A percentile compares a stretch with the other conserved stretches of the same genome.
phyloP scores from a whole-genome alignment of 1,284 basidiomycete genomes.

The Golubevia pallescens region DNA sequence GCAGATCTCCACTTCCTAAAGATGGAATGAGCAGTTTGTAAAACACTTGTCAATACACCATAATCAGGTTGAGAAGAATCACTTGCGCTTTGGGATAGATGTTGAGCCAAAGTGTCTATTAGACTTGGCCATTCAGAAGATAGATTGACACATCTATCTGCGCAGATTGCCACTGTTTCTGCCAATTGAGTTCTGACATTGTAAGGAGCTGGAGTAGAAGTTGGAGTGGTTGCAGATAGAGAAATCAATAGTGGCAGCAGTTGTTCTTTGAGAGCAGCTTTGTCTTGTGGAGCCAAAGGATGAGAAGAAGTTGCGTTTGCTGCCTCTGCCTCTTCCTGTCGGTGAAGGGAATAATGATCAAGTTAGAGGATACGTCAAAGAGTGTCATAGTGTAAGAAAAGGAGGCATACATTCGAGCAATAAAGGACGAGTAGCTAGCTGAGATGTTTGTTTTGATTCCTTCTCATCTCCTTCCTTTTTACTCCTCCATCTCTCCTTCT shows the following conservation, averaged over 20 bases:
- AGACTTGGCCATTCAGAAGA: constrained; percentile 32
- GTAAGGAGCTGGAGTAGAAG: constrained; percentile 40
- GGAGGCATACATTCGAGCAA: not conserved
- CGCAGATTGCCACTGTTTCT: constrained; percentile 72
- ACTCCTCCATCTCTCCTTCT: too few relatives aligned
- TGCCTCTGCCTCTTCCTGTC: too few relatives aligned
- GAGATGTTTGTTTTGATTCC: too few relatives aligned
- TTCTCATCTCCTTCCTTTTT: too few relatives aligned
- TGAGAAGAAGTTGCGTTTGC: too few relatives aligned
- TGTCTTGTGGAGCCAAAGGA: constrained; percentile 67
- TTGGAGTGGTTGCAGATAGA: constrained; percentile 69
- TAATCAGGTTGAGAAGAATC: constrained; percentile 81
- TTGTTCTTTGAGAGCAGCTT: constrained; percentile 72
- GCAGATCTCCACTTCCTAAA: constrained; percentile 87
- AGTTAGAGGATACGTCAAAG: too few relatives aligned
- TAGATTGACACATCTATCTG: not conserved
- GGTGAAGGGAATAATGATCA: too few relatives aligned
- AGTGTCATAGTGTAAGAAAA: not conserved
- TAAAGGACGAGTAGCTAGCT: not conserved
- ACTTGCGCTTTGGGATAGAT: constrained; percentile 77
- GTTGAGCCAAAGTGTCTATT: constrained; percentile 46
- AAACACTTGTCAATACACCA: constrained; percentile 83
- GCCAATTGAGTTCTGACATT: constrained; percentile 86
- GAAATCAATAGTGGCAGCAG: constrained; percentile 83
- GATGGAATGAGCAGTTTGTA: constrained; percentile 94